Evolutionary conservation across 2,329 filamentous ascomycete genomes (phyloP), one percentile per base, ranked within the genome.

Genomic region (Endoconidiophora laricicola): DNA sequence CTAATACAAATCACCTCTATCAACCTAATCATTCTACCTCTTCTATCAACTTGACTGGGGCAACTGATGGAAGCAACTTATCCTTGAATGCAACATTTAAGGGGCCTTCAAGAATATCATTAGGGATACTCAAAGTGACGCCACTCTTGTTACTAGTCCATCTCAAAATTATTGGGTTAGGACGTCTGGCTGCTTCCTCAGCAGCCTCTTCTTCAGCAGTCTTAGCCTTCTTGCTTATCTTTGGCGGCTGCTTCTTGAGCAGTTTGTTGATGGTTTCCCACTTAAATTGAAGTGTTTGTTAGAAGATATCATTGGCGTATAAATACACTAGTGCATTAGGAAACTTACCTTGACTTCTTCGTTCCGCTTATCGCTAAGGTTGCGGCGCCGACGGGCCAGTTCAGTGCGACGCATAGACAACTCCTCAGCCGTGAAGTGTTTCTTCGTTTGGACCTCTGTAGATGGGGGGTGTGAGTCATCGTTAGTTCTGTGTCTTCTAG

Each of bases 261-360:
- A 91, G 77, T 59, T 88, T 87, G 69, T 91, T 88, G 73, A 91
- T 90, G 0, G 85, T 91, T 69, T 90, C 85, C 75, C 86, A 85
- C 83, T 88, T 57, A 18, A 46, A 24, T 22, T 7, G 36, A 26
- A 10, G 36, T 6, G 6, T 16, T 6, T 24, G 44, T 53, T 50
- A 50, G 41, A 33, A 33, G 12, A 29, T 29, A 37, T 23, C 14
- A 16, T 36, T 4, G 12, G 23, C 40, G 22, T 43, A 18, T 23
- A 9, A 10, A n/a, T 1, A 7, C 16, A n/a, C 10, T 38, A 29
- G 16, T 45, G n/a, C 7, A 9, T 1, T 6, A n/a, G 22, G 3
- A 43, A 20, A 48, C 44, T 20, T 66, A 72, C 74, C 70, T 78
- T 78, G 61, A 79, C 74, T 63, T 79, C 75, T 54, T 79, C 75